phyloP scores from a whole-genome alignment of 495 filamentous ascomycete species.

The Penicillium samsonianum region DNA sequence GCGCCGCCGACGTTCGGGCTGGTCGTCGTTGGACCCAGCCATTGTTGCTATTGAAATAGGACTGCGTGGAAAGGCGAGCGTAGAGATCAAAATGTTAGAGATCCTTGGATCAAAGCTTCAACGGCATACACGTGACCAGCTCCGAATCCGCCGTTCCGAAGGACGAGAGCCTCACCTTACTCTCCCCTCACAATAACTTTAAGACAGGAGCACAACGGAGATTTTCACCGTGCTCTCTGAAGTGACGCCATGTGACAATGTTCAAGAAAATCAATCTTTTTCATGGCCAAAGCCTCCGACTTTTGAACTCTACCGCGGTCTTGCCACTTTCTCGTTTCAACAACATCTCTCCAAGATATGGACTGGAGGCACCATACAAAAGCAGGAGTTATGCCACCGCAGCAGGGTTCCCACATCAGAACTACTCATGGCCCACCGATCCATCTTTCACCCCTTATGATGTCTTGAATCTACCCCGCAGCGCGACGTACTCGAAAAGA shows the following conservation, averaged over 20 bases:
- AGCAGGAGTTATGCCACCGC: conserved; percentile 37
- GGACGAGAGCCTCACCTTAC: not conserved
- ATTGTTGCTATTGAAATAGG: conserved; percentile 17
- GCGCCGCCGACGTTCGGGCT: conserved; percentile 25
- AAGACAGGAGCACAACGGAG: conserved; percentile 17
- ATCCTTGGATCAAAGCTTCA: conserved; percentile 16
- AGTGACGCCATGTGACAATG: conserved; percentile 43
- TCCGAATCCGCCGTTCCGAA: conserved; percentile 9
- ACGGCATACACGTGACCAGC: conserved; percentile 28
- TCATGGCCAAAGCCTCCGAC: conserved; percentile 29
- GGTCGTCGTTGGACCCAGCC: conserved; percentile 25
- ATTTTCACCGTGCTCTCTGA: conserved; percentile 22
- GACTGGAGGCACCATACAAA: conserved; percentile 2
- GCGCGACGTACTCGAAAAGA: conserved; percentile 73
- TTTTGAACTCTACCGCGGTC: conserved; percentile 29
- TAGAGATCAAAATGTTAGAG: conserved; percentile 5
- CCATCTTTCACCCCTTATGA: conserved; percentile 78
- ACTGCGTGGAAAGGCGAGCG: not conserved
- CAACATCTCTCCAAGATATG: not conserved
- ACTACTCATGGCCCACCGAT: conserved; percentile 41
- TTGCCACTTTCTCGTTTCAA: conserved; percentile 20
- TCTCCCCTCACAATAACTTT: conserved; percentile 4
- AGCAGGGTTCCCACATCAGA: conserved; percentile 24
- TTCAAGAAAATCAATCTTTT: conserved; percentile 34
- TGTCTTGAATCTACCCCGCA: conserved; percentile 66